phyloP scores from a whole-genome alignment of 352 stramenopile genomes.

The Globisporangium spiculum region DNA sequence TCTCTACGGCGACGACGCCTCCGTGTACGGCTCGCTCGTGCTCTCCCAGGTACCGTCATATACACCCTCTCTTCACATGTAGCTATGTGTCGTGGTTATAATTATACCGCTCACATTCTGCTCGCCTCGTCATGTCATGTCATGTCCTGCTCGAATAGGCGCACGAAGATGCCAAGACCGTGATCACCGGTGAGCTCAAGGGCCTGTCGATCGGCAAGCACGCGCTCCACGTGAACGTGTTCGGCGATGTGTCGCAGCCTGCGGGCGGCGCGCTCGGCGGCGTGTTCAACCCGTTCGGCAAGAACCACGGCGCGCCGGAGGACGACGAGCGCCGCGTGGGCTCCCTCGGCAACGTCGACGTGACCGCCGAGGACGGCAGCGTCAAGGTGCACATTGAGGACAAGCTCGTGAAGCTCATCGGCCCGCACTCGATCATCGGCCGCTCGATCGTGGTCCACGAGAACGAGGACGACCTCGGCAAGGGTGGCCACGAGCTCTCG shows the following conservation, averaged over 20 bases:
- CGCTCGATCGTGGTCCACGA: conserved; percentile 94
- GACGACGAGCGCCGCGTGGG: conserved; percentile 96
- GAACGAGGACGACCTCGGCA: conserved; percentile 95
- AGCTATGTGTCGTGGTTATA: not conserved
- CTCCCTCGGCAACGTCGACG: conserved; percentile 91
- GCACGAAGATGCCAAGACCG: conserved; percentile 85
- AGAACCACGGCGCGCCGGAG: conserved; percentile 95
- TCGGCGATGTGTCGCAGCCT: conserved; percentile 91
- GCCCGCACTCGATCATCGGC: conserved; percentile 97
- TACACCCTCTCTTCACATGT: not conserved
- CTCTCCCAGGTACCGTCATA: conserved; percentile 58
- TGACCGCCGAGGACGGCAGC: conserved; percentile 77
- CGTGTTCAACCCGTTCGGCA: conserved; percentile 98
- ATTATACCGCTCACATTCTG: not conserved
- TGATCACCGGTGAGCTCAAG: conserved; percentile 85
- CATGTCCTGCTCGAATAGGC: conserved; percentile 24
- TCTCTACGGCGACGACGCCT: conserved; percentile 80
- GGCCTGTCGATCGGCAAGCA: conserved; percentile 88
- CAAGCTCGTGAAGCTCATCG: conserved; percentile 96
- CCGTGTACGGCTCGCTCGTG: conserved; percentile 75
- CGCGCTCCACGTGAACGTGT: conserved; percentile 94
- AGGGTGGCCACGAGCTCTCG: conserved; percentile 95
- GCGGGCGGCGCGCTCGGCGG: conserved; percentile 73
- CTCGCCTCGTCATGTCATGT: not conserved
- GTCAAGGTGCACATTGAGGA: conserved; percentile 93